These are phyloP conservation scores for Eragrostis nindensis DNA, from an alignment of 176 grass and related monocot species.

Conservation along the genomic window DNA sequence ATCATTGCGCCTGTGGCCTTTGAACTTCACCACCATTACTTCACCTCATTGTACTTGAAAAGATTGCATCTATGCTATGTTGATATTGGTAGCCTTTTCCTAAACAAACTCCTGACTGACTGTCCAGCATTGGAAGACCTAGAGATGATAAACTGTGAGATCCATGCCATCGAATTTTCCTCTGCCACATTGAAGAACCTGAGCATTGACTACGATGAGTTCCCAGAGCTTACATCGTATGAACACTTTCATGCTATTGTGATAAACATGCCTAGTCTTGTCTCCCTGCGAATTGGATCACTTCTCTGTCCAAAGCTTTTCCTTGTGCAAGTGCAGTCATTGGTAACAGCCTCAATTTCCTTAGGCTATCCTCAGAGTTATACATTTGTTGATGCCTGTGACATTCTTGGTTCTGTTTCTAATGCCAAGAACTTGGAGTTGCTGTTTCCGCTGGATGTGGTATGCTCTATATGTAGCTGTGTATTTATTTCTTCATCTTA, in stretches of 20 bases:
- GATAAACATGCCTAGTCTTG: slow-evolving; percentile 12
- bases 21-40: neutral
- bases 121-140: slow-evolving; percentile 4
- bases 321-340: slow-evolving; percentile 1
- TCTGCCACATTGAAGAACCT: slow-evolving; percentile 27
- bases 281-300: neutral
- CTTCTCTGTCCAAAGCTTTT: neutral
- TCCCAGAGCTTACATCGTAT: too few species aligned
- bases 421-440: neutral
- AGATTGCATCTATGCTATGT: slow-evolving; percentile 15
- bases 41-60: slow-evolving; percentile 5
- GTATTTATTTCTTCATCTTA: neutral
- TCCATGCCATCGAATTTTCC: neutral
- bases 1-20: neutral
- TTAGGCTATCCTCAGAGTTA: neutral
- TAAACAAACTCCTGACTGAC: neutral
- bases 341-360: neutral
- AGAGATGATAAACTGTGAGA: neutral
- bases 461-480: neutral
- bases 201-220: neutral
- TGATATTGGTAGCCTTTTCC: neutral
- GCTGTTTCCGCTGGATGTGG: neutral
- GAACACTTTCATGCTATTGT: neutral
- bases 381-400: slow-evolving; percentile 6
- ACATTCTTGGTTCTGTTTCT: neutral